Evolutionary conservation across 768 basidiomycete species (phyloP), one percentile per base, ranked within the genome.

Genomic region (Roridomyces roridus): DNA sequence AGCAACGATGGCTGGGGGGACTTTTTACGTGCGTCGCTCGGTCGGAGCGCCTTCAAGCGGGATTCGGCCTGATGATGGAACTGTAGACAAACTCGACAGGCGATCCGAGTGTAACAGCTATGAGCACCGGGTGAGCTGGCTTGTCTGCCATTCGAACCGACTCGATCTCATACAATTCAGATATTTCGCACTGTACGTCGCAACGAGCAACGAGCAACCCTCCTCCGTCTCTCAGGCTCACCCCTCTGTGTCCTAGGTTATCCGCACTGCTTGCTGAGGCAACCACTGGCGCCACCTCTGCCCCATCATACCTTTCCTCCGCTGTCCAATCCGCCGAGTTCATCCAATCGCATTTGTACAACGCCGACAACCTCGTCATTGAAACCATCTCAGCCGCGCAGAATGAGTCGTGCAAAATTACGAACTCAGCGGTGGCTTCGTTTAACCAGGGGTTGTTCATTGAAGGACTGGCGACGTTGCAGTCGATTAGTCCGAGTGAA

Each of bases 371-470:
- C 37, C 40, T 53, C 18, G 42, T 53, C 12, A 15, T 34, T 12
- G 31, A 53, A 20, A 39, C n/a, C 7, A 29, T 53, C 23, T 57
- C 55, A 20, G 60, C 44, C 9, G 35, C 26, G 18, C 20, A 47
- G 21, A 45, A 52, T 34, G 55, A 56, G 14, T 43, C 60, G 18
- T 61, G 60, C 21, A 21, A 37, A 9, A 39, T 42, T 12, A 17
- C 31, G 17, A 28, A 42, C 18, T 35, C 26, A 10, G 29, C 12
- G 8, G 17, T 24, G 3, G 20, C 43, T 20, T 42, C 55, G 23
- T 57, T 46, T 29, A 61, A 57, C 39, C 42, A 47, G 17, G 60
- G 60, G 17, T 37, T 61, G 20, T 57, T 51, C 49, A 55, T 61
- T 28, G 60, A 61, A 25, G 60, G 55, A 1, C 29, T 61, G 48